Evolutionary conservation across 1,284 basidiomycete genomes (phyloP).

Genomic region (Cutaneotrichosporon sp.): DNA sequence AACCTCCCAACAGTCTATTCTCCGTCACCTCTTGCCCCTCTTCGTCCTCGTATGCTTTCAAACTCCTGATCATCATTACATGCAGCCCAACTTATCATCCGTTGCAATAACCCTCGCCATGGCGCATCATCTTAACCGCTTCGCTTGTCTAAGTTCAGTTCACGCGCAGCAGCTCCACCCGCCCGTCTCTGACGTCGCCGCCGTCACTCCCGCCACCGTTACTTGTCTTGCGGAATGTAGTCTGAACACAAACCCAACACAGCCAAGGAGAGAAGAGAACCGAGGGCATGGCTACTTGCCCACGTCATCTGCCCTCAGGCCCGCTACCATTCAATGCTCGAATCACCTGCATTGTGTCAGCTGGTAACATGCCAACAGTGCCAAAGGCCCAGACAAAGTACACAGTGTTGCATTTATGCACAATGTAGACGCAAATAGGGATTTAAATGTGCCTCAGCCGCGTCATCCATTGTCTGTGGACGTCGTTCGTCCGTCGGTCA

Average conservation of each 20-base stretch:
- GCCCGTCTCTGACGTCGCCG: background rate
- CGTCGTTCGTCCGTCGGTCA: background rate
- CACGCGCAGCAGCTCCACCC: background rate
- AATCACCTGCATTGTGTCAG: too few species aligned
- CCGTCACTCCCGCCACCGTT: background rate
- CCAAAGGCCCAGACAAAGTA: background rate
- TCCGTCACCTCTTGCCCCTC: too few species aligned
- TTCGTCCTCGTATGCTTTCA: too few species aligned
- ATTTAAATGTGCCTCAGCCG: background rate
- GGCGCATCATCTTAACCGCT: background rate
- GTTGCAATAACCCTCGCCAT: background rate
- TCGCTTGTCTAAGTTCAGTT: background rate
- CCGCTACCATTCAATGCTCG: too few species aligned
- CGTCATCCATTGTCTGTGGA: background rate
- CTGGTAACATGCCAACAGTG: background rate
- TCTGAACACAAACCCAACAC: background rate
- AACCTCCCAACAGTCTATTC: too few species aligned
- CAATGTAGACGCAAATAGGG: background rate
- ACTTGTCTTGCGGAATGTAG: background rate
- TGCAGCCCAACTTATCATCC: too few species aligned
- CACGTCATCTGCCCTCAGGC: background rate
- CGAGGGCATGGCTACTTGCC: background rate
- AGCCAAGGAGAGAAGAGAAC: background rate
- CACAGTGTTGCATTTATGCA: background rate
- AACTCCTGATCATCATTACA: too few species aligned